phyloP scores from a whole-genome alignment of 2,329 filamentous ascomycete genomes.

The Zymoseptoria passerinii region DNA sequence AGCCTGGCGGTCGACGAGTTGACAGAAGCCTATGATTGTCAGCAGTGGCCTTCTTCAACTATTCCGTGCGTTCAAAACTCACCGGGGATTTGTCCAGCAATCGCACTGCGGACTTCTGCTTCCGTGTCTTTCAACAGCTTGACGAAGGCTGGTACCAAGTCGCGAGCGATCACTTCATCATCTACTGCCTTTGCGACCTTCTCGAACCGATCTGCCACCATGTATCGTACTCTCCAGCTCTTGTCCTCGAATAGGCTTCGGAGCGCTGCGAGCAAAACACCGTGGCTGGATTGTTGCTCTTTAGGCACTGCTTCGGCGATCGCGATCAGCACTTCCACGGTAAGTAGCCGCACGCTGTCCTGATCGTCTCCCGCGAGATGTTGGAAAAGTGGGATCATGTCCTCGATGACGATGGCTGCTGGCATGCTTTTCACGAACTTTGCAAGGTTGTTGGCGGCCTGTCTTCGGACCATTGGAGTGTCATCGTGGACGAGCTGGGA shows the following conservation, averaged over 20 bases:
- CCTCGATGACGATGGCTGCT: slow-evolving; percentile 80
- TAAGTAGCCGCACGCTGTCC: slow-evolving; percentile 91
- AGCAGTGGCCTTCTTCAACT: slow-evolving; percentile 13
- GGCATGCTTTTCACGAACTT: slow-evolving; percentile 98
- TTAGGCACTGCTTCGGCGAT: slow-evolving; percentile 97
- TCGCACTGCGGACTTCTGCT: slow-evolving; percentile 92
- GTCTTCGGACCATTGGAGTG: slow-evolving; percentile 96
- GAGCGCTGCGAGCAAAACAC: slow-evolving; percentile 80
- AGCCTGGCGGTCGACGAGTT: slow-evolving; percentile 74
- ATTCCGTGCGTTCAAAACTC: slow-evolving; percentile 18
- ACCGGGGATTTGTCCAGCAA: slow-evolving; percentile 92
- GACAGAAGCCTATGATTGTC: slow-evolving; percentile 67
- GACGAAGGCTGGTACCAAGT: slow-evolving; percentile 92
- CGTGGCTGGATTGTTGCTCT: slow-evolving; percentile 94
- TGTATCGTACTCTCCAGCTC: slow-evolving; percentile 98
- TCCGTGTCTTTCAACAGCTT: slow-evolving; percentile 97
- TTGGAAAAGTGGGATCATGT: slow-evolving; percentile 99
- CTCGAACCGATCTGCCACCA: slow-evolving; percentile 97
- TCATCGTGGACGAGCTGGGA: slow-evolving; percentile 92
- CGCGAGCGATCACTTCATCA: slow-evolving; percentile 87
- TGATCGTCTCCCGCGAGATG: slow-evolving; percentile 94
- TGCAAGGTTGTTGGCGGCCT: slow-evolving; percentile 89
- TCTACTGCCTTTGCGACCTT: slow-evolving; percentile 99
- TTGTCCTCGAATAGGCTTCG: slow-evolving; percentile 96
- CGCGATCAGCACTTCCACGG: slow-evolving; percentile 90